Base-by-base conservation (phyloP, 2,329 filamentous ascomycete genomes). In the Sporothrix globosa region DNA sequence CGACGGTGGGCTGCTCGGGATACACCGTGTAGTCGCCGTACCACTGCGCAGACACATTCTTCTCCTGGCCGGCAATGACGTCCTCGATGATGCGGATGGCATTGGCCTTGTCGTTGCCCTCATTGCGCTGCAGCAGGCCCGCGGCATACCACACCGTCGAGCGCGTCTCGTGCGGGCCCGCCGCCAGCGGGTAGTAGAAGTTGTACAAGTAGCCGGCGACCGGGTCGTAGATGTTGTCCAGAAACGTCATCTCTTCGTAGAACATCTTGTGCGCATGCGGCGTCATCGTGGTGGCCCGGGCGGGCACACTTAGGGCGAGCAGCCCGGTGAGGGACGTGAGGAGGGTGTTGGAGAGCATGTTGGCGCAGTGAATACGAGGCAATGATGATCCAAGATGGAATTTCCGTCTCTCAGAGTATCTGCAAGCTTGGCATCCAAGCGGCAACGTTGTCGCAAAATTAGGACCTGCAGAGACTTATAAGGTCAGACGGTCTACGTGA, bases 121-220 rank as follows among this genome's bases (percentile, higher is more conserved):
- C 71, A 73, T 89, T 87, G 2, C 87, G 81, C 17, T 86, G 85
- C 27, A 89, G 77, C 3, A 90, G 79, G 0, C 87, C 87, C 4
- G 85, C 80, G 0, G 86, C 85, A 76, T 89, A 89, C 87, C 87
- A 89, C 0, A 82, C 81, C 0, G 85, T 86, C 56, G 82, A 83
- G 68, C 86, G 81, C 0, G 86, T 89, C 58, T 88, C 86, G 71
- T 89, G 86, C 69, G 88, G 86, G 2, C 82, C 80, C 7, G 87
- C 78, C 0, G 85, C 84, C 10, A 80, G 76, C 2, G 77, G 72
- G 52, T 73, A 73, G 70, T 81, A 78, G 52, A 85, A 81, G 58
- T 84, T 81, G 75, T 86, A 87, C 19, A 88, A 76, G 70, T 88
- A 88, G 0, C 83, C 84, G 6, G 82, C 82, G 1, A 77, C 77